Evolutionary conservation across 495 filamentous ascomycete genomes (phyloP).

Genomic region (Xylaria venustula): DNA sequence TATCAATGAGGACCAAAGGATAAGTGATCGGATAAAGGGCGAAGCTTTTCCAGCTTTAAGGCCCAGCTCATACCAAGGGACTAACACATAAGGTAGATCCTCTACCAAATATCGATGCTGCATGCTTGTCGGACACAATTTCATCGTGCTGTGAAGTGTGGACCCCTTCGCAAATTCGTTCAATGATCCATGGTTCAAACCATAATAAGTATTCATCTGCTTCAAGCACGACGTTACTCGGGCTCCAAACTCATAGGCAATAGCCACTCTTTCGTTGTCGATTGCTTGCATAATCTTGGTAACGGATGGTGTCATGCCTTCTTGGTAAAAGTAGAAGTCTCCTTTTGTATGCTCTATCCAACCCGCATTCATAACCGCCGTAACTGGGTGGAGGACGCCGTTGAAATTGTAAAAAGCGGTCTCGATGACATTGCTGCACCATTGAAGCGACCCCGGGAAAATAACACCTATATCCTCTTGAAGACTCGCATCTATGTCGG

Average conservation of each 20-base stretch:
- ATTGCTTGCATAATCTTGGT: conserved; percentile 8
- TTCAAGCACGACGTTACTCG: not conserved
- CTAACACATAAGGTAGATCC: conserved; percentile 9
- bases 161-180: conserved; percentile 6
- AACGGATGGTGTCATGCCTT: conserved; percentile 9
- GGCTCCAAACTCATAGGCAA: conserved; percentile 1
- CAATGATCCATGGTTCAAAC: not conserved
- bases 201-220: conserved; percentile 12
- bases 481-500: not conserved
- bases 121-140: conserved; percentile 7
- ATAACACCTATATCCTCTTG: not conserved
- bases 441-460: conserved; percentile 3
- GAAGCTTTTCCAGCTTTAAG: conserved; percentile 6
- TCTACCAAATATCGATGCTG: conserved; percentile 1
- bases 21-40: conserved; percentile 6
- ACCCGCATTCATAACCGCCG: conserved; percentile 8
- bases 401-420: conserved; percentile 11
- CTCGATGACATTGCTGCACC: conserved; percentile 13
- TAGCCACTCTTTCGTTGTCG: conserved; percentile 9
- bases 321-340: conserved; percentile 11
- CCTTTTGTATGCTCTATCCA: conserved; percentile 13
- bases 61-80: conserved; percentile 12
- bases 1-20: conserved; percentile 10
- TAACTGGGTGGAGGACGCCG: conserved; percentile 7
- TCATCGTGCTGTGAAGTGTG: conserved; percentile 8